Base-by-base conservation (phyloP, 306 rosid genomes). In the Cicer arietinum region DNA sequence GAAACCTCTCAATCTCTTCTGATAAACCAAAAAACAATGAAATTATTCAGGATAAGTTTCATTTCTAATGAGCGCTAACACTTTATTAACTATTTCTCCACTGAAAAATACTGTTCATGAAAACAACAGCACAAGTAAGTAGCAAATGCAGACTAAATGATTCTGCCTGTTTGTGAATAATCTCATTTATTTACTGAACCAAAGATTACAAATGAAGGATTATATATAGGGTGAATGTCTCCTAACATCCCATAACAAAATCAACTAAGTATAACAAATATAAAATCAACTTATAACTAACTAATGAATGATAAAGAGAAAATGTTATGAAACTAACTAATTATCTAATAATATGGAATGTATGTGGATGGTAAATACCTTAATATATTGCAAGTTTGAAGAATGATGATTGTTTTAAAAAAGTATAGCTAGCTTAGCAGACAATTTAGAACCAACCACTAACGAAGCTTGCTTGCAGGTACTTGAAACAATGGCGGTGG, bases 1-100 rank as follows among this genome's bases (percentile, higher is more conserved):
- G 46, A 80, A 81, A 77, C 81, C 76, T 62, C 53, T 69, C 79
- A 73, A 83, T 73, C 6, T 68, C 84, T 60, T 68, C 84, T 65
- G 78, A 48, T 14, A 58, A 80, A 67, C 45, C 74, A 46, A 72
- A 45, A 71, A 75, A 63, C 7, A 4, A 77, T n/a, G 20, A 41
- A 66, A 54, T 5, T 5, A 35, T 41, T 41, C 61, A 54, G 10
- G 16, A 30, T 30, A 30, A 1, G 2, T 54, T 18, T 18, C 25
- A 54, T 3, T 30, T 30, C 37, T 22, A 71, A 35, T 17, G 14
- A 4, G 46, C 12, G 30, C 7, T 63, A 13, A 43, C n/a, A 68
- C 4, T 74, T 45, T 41, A 7, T 44, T 10, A 25, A 53, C 43
- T 10, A 6, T 10, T 59, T 22, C 47, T 7, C 10, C 6, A 25